These are phyloP conservation scores for Echium plantagineum DNA, from an alignment of 257 asterid genomes.

Conservation along the genomic window DNA sequence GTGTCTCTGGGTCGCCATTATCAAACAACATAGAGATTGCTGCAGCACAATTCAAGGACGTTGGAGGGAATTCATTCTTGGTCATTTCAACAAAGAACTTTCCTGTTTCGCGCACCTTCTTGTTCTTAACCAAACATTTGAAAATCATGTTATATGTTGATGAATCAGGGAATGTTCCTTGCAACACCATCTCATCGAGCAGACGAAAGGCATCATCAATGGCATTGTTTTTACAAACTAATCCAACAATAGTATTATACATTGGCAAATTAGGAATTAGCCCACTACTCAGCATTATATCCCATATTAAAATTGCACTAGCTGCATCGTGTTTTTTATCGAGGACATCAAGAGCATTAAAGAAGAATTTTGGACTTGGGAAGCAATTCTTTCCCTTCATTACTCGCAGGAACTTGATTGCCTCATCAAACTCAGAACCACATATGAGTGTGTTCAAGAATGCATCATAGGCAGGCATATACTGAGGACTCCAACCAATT, in stretches of 20 bases:
- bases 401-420: constrained; percentile 55
- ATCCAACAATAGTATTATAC: constrained; percentile 50
- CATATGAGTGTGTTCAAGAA: constrained; percentile 48
- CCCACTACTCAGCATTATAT: constrained; percentile 42
- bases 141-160: constrained; percentile 56
- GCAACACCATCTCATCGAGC: constrained; percentile 57
- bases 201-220: constrained; percentile 44
- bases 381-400: constrained; percentile 59
- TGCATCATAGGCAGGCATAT: constrained; percentile 54
- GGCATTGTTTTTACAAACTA: constrained; percentile 37
- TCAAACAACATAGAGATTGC: constrained; percentile 52
- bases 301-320: constrained; percentile 50
- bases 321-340: constrained; percentile 42
- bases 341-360: constrained; percentile 49
- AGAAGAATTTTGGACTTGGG: constrained; percentile 67
- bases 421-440: constrained; percentile 42
- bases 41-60: constrained; percentile 36
- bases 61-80: constrained; percentile 68
- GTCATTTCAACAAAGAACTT: constrained; percentile 58
- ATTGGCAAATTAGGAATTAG: constrained; percentile 38
- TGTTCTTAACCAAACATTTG: constrained; percentile 48
- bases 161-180: constrained; percentile 65
- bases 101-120: constrained; percentile 36
- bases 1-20: constrained; percentile 61
- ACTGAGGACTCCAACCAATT: constrained; percentile 58